These are phyloP conservation scores for Dendrobium catenatum DNA, from an alignment of 106 monocot species.

Conservation along the genomic window DNA sequence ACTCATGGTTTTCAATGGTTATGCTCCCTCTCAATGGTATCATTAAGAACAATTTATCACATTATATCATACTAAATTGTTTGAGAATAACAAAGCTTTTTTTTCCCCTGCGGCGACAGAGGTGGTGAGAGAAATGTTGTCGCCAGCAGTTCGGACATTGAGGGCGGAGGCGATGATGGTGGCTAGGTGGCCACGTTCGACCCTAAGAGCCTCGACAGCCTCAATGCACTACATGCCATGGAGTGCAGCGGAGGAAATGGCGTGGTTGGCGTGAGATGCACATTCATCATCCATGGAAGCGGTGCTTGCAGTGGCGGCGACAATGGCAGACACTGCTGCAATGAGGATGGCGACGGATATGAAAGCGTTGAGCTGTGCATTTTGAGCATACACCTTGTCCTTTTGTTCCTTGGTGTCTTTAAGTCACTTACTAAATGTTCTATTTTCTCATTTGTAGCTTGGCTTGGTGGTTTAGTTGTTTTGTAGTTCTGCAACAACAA, in stretches of 20 bases:
- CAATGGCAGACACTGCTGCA: constrained; percentile 64
- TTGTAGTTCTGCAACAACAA: constrained; percentile 38
- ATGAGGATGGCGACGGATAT: constrained; percentile 65
- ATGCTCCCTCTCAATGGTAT: constrained; percentile 71
- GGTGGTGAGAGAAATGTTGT: constrained; percentile 55
- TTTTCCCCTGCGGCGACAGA: constrained; percentile 60
- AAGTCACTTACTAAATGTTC: constrained; percentile 61
- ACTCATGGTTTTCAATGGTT: constrained; percentile 70
- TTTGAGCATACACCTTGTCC: constrained; percentile 75
- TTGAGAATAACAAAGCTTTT: too few species aligned
- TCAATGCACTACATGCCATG: constrained; percentile 62
- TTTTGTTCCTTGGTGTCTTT: constrained; percentile 65
- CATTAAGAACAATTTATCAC: too few species aligned
- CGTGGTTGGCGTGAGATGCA: constrained; percentile 27
- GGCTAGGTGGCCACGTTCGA: constrained; percentile 54
- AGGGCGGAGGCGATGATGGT: constrained; percentile 52
- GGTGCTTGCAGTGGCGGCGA: constrained; percentile 51
- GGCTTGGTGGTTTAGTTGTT: constrained; percentile 24
- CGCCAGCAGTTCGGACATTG: constrained; percentile 46
- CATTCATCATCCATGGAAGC: constrained; percentile 32
- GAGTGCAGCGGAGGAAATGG: constrained; percentile 57
- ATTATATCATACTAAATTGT: too few species aligned
- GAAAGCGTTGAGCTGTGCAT: constrained; percentile 73
- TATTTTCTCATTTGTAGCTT: background rate
- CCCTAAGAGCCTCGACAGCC: constrained; percentile 57